Conservation (phyloP, 169 alveolate species). For the Theileria annulata region DNA sequence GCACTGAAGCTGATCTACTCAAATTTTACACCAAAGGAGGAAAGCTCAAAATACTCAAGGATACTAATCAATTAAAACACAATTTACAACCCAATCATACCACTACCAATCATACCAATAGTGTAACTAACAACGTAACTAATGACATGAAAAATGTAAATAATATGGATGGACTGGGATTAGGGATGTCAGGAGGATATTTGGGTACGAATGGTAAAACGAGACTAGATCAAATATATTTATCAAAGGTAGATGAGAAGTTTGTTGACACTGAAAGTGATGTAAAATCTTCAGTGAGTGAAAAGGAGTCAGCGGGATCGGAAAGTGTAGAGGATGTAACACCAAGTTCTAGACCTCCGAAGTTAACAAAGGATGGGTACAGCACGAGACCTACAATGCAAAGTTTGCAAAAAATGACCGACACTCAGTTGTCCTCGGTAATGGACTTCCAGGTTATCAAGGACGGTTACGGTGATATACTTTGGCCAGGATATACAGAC, state of each 20-base stretch:
- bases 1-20: not conserved
- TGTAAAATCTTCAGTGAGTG: not conserved
- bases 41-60: slow-evolving; percentile 2
- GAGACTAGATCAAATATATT: not conserved
- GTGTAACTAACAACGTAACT: not conserved
- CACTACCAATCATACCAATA: not conserved
- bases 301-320: not conserved
- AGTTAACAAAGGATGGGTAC: slow-evolving; percentile 71
- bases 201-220: slow-evolving; percentile 1
- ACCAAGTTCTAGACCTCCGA: slow-evolving; percentile 55
- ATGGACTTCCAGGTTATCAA: slow-evolving; percentile 72
- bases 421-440: slow-evolving; percentile 71
- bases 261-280: slow-evolving; percentile 3
- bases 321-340: slow-evolving; percentile 11
- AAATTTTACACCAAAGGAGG: slow-evolving; percentile 8
- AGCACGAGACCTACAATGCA: slow-evolving; percentile 74
- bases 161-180: not conserved
- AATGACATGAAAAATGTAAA: not conserved
- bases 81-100: not conserved
- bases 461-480: slow-evolving; percentile 77
- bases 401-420: slow-evolving; percentile 73
- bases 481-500: slow-evolving; percentile 83
- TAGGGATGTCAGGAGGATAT: not conserved
- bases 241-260: not conserved
- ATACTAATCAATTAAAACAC: not conserved